Percentiles rank a stretch among this genome's conserved stretches.
These are phyloP conservation scores for Discostella stelligera DNA, from an alignment of 352 stramenopile species.

Conservation along the genomic window DNA sequence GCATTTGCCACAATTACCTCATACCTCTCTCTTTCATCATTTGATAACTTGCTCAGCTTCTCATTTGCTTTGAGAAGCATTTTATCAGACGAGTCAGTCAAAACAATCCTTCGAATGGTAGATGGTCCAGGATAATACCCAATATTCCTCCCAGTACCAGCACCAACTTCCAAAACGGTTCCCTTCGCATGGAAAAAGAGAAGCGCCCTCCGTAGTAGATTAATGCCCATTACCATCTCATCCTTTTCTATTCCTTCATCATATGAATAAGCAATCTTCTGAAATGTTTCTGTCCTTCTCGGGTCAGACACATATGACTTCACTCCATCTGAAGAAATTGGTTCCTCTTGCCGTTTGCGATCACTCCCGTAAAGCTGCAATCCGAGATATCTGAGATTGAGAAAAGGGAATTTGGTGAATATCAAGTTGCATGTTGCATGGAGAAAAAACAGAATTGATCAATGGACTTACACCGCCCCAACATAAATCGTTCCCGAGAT, in stretches of 20 bases:
- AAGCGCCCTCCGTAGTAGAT: conserved; percentile 67
- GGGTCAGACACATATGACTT: too few species aligned
- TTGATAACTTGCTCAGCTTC: conserved; percentile 55
- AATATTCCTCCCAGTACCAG: conserved; percentile 91
- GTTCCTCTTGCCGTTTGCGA: too few species aligned
- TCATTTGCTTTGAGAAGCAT: conserved; percentile 73
- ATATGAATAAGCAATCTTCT: too few species aligned
- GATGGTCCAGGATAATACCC: conserved; percentile 83
- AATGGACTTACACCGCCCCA: conserved; percentile 26
- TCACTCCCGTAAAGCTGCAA: too few species aligned
- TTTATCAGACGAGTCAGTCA: conserved; percentile 71
- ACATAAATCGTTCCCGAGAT: conserved; percentile 37
- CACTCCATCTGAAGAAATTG: too few species aligned
- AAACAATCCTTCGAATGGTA: conserved; percentile 59
- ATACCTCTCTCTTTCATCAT: conserved; percentile 47
- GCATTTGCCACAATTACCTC: conserved; percentile 62
- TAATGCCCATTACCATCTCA: conserved; percentile 76
- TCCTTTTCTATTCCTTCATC: conserved; percentile 71
- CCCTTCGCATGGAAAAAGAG: conserved; percentile 85
- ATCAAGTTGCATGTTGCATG: too few species aligned
- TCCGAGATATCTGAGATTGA: too few species aligned
- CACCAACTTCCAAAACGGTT: conserved; percentile 90
- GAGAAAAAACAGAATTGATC: background rate
- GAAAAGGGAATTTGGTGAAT: too few species aligned
- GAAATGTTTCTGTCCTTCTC: too few species aligned